Base-by-base conservation (phyloP, 129 eudicot species). In the Tagetes patula region DNA sequence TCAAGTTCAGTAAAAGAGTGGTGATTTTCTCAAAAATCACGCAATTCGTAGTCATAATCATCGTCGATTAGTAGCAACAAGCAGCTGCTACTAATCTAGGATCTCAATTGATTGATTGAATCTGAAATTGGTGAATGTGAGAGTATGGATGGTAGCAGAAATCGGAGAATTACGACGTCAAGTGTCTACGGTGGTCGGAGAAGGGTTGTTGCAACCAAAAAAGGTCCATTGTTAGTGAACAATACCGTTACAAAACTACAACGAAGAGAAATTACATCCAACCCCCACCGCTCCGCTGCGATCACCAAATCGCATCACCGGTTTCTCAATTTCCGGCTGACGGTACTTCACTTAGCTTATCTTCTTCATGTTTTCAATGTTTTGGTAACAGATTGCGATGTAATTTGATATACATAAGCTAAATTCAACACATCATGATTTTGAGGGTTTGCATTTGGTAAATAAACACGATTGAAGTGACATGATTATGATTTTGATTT, bases 161-260 rank as follows among this genome's bases (percentile, higher is more conserved):
- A 74, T 30, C 42, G 78, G 52, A 37, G 78, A n/a, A 62, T 74
- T 20, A 48, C 50, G 52, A 74, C 53, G 78, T 34, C 78, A 3
- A 74, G 41, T 63, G 63, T 62, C 77, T 78, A 77, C 43, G 63
- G 72, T 69, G 82, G 73, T 48, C 61, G 83, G 62, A 14, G 83
- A 45, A 74, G 78, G 47, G 83, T 79, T 6, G 66, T 79, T 37
- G 83, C 83, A 14, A 79, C 72, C 0, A 79, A 79, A 37, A 32
- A 70, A 36, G 50, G 47, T 52, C 70, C 71, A 2, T 54, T 79
- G 63, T 6, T 68, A 71, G 71, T 38, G 11, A 75, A 72, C 69
- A 79, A 79, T n/a, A 72, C 48, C 20, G 78, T 79, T 53, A 79
- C 73, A 50, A 79, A 79, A 46, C 79, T 79, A 50, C 83, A 79